Base-by-base conservation (phyloP, 2,329 filamentous ascomycete genomes). In the Biscogniauxia mediterranea region DNA sequence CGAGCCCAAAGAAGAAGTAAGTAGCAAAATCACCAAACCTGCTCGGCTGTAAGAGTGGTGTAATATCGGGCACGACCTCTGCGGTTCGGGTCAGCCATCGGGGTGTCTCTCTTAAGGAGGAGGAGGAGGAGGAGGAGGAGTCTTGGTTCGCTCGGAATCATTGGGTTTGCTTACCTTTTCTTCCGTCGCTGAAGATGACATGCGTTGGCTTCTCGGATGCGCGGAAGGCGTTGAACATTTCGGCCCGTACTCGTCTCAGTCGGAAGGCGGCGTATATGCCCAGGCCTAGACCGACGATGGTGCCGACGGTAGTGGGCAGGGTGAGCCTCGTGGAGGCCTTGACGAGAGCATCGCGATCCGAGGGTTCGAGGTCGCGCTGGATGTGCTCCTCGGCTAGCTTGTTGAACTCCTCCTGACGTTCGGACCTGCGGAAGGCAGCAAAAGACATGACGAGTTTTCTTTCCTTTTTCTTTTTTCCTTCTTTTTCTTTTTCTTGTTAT, bases 1-100 rank as follows among this genome's bases (percentile, higher is more conserved):
- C 87, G 0, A 83, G 70, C 0, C 82, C 81, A 54, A 89, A 86
- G 69, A 90, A 83, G 63, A 83, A 82, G 69, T 87, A 89, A 0
- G 88, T 85, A 3, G 85, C 83, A 26, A 86, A 70, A 64, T 90
- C 88, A 15, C 86, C 86, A 55, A 83, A 69, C 0, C 77, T 77
- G 1, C 83, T 84, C 0, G 87, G 88, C 52, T 82, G 80, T 50
- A 90, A 66, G 46, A 85, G 69, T 0, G 80, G 79, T 0, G 83
- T 84, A 42, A 90, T 75, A 66, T 90, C 86, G 0, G 88, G 88
- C 1, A 90, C 76, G 0, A 81, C 69, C 69, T 89, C 86, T 86
- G 67, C 52, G 28, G 5, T 2, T 2, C 3, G 46, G 17, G 32
- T 64, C 32, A 63, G 56, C 46, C 26, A 46, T 26, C 25, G n/a